These are phyloP conservation scores for Dendrobium nobile DNA, from an alignment of 106 monocot species.

Conservation along the genomic window DNA sequence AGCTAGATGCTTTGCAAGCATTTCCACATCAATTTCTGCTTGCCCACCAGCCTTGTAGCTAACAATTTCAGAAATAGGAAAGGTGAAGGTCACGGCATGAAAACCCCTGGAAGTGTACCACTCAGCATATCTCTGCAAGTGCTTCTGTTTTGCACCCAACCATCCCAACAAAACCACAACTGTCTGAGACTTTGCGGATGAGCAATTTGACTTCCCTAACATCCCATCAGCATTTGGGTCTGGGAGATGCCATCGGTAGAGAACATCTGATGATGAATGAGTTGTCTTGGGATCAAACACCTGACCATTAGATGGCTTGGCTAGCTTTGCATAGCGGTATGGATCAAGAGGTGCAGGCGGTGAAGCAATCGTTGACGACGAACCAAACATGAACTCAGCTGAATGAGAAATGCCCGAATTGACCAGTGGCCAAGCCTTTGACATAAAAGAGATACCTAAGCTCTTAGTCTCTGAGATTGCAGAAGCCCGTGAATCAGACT, in stretches of 20 bases:
- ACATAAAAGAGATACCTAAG: conserved; percentile 8
- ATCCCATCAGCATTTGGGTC: conserved; percentile 22
- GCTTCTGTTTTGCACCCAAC: conserved; percentile 89
- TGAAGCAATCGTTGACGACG: conserved; percentile 17
- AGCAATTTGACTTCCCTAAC: conserved; percentile 19
- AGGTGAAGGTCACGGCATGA: conserved; percentile 85
- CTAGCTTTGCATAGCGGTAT: conserved; percentile 65
- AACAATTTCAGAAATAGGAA: conserved; percentile 72
- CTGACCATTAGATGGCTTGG: conserved; percentile 6
- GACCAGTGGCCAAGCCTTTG: not conserved
- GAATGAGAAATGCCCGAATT: not conserved
- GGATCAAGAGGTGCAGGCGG: conserved; percentile 30
- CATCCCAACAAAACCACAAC: conserved; percentile 90
- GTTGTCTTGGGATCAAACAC: conserved; percentile 5
- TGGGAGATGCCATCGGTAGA: conserved; percentile 86
- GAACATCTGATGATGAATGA: conserved; percentile 35
- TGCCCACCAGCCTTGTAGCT: conserved; percentile 75
- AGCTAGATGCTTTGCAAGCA: conserved; percentile 68
- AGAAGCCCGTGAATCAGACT: conserved; percentile 20
- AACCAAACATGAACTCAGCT: conserved; percentile 13
- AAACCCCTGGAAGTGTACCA: conserved; percentile 95
- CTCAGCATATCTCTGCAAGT: conserved; percentile 84
- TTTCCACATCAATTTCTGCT: conserved; percentile 50
- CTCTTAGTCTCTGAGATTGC: conserved; percentile 27
- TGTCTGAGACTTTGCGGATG: conserved; percentile 45